Evolutionary conservation across 2,329 filamentous ascomycete genomes (phyloP).

Genomic region (Pyrenophora graminea): DNA sequence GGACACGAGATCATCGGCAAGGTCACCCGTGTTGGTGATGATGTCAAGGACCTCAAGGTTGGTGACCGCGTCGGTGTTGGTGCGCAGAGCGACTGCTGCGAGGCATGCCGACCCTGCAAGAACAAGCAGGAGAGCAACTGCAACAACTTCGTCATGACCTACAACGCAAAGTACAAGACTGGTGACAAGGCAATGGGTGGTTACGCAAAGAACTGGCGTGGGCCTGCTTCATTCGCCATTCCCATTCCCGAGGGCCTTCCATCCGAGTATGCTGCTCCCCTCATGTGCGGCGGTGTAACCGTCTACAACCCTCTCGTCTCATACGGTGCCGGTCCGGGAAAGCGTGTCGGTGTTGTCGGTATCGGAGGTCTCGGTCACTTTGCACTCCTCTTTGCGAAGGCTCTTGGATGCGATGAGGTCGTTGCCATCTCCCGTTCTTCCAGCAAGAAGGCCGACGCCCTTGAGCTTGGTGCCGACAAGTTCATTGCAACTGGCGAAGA

Average conservation of each 20-base stretch:
- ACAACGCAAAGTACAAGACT: constrained; percentile 52
- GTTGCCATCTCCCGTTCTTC: constrained; percentile 66
- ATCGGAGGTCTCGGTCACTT: constrained; percentile 76
- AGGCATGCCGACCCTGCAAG: constrained; percentile 55
- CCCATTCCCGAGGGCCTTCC: constrained; percentile 76
- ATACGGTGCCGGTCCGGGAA: constrained; percentile 75
- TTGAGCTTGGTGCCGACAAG: constrained; percentile 63
- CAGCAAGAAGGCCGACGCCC: constrained; percentile 64
- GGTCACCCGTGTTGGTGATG: constrained; percentile 46
- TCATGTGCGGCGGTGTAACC: constrained; percentile 83
- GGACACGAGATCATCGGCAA: constrained; percentile 50
- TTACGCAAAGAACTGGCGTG: constrained; percentile 67
- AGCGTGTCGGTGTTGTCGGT: constrained; percentile 75
- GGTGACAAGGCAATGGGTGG: constrained; percentile 68
- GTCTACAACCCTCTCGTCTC: constrained; percentile 76
- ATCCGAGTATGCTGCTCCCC: constrained; percentile 67
- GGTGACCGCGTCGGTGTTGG: constrained; percentile 64
- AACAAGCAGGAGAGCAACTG: constrained; percentile 51
- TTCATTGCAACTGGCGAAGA: constrained; percentile 66
- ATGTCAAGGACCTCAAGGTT: constrained; percentile 58
- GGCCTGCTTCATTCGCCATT: constrained; percentile 73
- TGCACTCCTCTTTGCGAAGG: constrained; percentile 70
- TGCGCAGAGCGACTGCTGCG: constrained; percentile 54
- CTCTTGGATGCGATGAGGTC: constrained; percentile 69
- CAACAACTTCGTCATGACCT: constrained; percentile 52